Conservation (phyloP, 1,139 yeast genomes). For the Dujonia santamariae region DNA sequence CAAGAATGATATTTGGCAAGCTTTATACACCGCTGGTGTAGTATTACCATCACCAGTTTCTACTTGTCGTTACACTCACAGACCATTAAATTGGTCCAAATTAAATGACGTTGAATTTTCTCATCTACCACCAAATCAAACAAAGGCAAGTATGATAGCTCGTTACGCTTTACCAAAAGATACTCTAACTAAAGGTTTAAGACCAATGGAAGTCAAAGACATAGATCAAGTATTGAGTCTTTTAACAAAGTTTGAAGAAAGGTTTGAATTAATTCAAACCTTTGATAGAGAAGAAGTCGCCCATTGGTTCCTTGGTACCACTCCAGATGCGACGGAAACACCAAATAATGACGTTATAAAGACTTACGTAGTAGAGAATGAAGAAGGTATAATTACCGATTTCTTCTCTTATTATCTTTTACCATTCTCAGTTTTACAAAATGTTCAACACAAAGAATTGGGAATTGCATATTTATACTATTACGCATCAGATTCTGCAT, state of each 20-base stretch:
- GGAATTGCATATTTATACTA: slow-evolving; percentile 89
- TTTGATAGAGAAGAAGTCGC: slow-evolving; percentile 68
- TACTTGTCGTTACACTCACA: slow-evolving; percentile 89
- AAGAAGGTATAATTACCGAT: slow-evolving; percentile 72
- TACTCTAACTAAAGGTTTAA: slow-evolving; percentile 58
- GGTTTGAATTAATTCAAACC: slow-evolving; percentile 70
- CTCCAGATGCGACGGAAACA: slow-evolving; percentile 15
- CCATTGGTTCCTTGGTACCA: slow-evolving; percentile 76
- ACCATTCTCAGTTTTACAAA: slow-evolving; percentile 81
- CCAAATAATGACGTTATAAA: slow-evolving; percentile 52
- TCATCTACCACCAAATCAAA: slow-evolving; percentile 70
- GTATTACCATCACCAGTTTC: slow-evolving; percentile 89
- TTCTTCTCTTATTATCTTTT: slow-evolving; percentile 85
- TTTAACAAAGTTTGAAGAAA: slow-evolving; percentile 57
- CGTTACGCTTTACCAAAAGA: slow-evolving; percentile 65
- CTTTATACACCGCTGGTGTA: slow-evolving; percentile 90
- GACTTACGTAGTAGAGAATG: slow-evolving; percentile 74
- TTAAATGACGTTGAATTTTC: slow-evolving; percentile 87
- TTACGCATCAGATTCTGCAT: slow-evolving; percentile 69
- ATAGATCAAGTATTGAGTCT: slow-evolving; percentile 60
- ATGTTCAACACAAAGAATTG: slow-evolving; percentile 60
- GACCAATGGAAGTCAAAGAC: slow-evolving; percentile 62
- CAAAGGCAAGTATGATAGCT: slow-evolving; percentile 81
- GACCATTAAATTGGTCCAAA: slow-evolving; percentile 91
- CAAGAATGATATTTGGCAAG: slow-evolving; percentile 86